Evolutionary conservation across 306 rosid species (phyloP).

Genomic region (Erythrophleum fordii): DNA sequence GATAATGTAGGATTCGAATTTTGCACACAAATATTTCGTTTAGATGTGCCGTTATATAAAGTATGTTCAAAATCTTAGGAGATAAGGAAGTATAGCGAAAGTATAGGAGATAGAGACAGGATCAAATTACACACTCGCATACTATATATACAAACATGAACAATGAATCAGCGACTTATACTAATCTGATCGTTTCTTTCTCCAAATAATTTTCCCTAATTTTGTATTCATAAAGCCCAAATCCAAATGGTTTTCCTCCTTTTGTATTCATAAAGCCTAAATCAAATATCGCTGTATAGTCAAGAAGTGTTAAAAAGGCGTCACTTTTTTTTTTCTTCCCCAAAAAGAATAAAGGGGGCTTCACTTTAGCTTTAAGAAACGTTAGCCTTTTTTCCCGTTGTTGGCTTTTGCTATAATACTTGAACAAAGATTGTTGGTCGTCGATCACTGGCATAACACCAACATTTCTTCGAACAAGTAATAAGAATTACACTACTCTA

Average conservation of each 20-base stretch:
- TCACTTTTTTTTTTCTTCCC: not conserved
- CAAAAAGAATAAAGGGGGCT: not conserved
- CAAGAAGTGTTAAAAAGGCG: not conserved
- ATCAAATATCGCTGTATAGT: not conserved
- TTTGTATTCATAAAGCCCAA: not conserved
- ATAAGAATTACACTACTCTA: too few relatives aligned
- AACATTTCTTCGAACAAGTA: not conserved
- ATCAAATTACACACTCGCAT: too few relatives aligned
- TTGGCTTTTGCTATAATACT: not conserved
- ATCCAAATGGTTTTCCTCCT: not conserved
- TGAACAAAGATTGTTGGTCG: not conserved
- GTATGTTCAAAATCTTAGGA: too few relatives aligned
- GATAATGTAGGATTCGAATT: too few relatives aligned
- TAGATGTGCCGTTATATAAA: too few relatives aligned
- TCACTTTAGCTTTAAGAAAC: not conserved
- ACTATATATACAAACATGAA: too few relatives aligned
- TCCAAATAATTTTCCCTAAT: not conserved
- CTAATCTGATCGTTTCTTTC: not conserved
- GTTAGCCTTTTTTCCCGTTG: not conserved
- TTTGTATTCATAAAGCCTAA: not conserved
- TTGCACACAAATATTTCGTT: too few relatives aligned
- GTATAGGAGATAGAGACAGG: too few relatives aligned
- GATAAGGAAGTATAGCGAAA: too few relatives aligned
- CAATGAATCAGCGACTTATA: not conserved
- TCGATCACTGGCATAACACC: not conserved